Conservation (phyloP, 2,329 filamentous ascomycete species). For the Aspergillus sclerotialis region DNA sequence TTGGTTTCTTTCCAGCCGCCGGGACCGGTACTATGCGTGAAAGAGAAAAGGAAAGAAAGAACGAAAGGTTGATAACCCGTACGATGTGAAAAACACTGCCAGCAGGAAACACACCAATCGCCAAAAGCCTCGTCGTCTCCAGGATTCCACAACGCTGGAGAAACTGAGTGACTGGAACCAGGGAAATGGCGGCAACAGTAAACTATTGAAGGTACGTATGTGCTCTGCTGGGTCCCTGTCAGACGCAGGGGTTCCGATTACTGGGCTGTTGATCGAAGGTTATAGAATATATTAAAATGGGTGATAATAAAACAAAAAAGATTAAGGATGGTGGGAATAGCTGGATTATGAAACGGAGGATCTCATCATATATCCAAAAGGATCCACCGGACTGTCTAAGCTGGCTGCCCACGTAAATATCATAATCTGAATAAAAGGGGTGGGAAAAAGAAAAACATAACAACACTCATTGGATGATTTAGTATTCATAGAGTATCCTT, state of each 20-base stretch:
- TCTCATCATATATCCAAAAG: neutral
- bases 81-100: no score
- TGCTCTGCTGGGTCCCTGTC: slow-evolving; percentile 12
- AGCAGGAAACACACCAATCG: no score
- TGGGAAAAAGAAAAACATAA: no score
- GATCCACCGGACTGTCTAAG: no score
- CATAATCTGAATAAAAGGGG: no score
- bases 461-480: no score
- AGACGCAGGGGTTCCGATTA: slow-evolving; percentile 7
- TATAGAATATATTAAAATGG: slow-evolving; percentile 16
- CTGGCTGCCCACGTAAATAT: no score
- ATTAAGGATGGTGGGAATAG: slow-evolving; percentile 23
- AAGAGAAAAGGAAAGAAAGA: neutral
- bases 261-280: slow-evolving; percentile 11
- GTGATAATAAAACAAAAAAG: slow-evolving; percentile 17
- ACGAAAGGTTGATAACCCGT: slow-evolving; percentile 1
- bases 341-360: slow-evolving; percentile 9
- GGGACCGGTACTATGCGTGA: slow-evolving; percentile 1
- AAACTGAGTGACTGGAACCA: slow-evolving; percentile 10
- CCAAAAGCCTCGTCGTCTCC: slow-evolving; percentile 4
- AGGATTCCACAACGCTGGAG: slow-evolving; percentile 6
- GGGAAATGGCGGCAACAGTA: slow-evolving; percentile 5
- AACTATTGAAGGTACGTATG: slow-evolving; percentile 13
- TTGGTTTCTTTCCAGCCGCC: slow-evolving; percentile 6
- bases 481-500: no score